Evolutionary conservation across 176 grass and related monocot species (phyloP).

Genomic region (Panicum miliaceum): DNA sequence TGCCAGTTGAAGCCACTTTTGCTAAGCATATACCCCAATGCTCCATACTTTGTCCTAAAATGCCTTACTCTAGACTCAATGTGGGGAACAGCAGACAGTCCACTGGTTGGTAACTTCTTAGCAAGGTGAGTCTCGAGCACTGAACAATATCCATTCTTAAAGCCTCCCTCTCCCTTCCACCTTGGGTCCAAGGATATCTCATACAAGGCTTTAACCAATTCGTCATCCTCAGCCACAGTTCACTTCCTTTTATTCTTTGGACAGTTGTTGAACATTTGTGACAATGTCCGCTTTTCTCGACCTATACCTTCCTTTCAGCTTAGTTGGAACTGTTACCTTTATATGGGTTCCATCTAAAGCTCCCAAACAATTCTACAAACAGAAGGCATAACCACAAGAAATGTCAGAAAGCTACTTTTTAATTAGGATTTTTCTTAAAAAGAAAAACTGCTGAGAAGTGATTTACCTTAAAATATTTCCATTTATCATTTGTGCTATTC

Average conservation of each 20-base stretch:
- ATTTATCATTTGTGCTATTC: too few species aligned
- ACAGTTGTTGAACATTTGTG: background rate
- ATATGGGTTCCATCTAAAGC: too few species aligned
- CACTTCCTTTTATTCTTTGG: constrained; percentile 2
- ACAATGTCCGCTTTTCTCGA: too few species aligned
- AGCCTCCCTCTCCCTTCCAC: background rate
- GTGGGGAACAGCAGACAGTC: background rate
- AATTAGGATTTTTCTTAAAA: too few species aligned
- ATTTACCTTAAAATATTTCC: too few species aligned
- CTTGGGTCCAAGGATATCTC: background rate
- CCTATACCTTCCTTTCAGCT: too few species aligned
- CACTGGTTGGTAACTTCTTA: background rate
- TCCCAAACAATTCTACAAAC: too few species aligned
- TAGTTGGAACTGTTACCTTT: too few species aligned
- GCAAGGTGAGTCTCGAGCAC: background rate
- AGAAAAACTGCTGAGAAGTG: too few species aligned
- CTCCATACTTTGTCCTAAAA: constrained; percentile 17
- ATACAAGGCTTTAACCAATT: background rate
- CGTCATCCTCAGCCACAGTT: background rate
- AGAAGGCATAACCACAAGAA: too few species aligned
- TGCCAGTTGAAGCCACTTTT: background rate
- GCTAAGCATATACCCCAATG: background rate
- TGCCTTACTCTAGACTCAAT: background rate
- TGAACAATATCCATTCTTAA: background rate
- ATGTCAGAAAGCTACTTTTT: too few species aligned